Evolutionary conservation across 805 yeast species (phyloP), one percentile per base, ranked within the genome.

Genomic region (Myxozyma monticola): DNA sequence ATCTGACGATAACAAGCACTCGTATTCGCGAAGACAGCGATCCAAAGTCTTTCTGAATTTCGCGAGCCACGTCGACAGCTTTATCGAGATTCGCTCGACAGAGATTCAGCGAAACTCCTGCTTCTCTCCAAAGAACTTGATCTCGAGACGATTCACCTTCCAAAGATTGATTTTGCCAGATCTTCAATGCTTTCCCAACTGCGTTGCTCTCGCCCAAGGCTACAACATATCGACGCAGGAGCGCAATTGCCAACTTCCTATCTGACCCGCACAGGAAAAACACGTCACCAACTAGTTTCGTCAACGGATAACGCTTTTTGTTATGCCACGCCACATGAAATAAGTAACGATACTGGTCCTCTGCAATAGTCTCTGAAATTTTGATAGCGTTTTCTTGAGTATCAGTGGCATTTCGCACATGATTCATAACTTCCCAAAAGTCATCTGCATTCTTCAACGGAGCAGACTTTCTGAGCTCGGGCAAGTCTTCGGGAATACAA

Each of bases 261-360:
- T 30, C 17, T 30, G 29, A 18, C 4, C 17, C 22, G 18, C n/a
- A 17, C 26, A 38, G 4, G n/a, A 37, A 48, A 26, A 24, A 47
- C 10, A 47, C 33, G 34, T 51, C 56, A 3, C 52, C 56, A 18
- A 51, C 25, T n/a, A 37, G 24, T 21, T 21, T 22, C 14, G 43
- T 33, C 8, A 20, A n/a, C 4, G 9, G 3, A 24, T 36, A 18
- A 24, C 41, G 18, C 7, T 25, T 18, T n/a, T 38, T 24, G 1
- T 22, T 29, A n/a, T 33, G 22, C 34, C 38, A 34, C 14, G 48
- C 38, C 14, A 25, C 26, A 39, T 15, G n/a, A 8, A 24, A 8
- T 18, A 26, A 18, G 20, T 41, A 6, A 31, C 29, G 29, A 12
- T 6, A 2, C 30, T 31, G 12, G 35, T 41, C 46, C 21, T 10